Conservation (phyloP, 2,329 filamentous ascomycete genomes). For the Penicillium sp. region DNA sequence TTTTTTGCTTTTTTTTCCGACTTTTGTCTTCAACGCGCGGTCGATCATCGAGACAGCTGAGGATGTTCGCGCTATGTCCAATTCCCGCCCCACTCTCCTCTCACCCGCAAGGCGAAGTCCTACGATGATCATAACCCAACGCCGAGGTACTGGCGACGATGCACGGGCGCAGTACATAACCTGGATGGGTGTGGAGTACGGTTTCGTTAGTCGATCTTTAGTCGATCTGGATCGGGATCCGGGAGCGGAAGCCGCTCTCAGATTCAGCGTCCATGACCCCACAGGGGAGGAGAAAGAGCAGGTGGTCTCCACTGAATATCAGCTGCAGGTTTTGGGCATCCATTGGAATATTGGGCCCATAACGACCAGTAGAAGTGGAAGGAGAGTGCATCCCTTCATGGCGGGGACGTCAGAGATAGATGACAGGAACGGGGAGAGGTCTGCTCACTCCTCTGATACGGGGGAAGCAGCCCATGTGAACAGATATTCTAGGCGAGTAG, state of each 20-base stretch:
- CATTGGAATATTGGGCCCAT: neutral
- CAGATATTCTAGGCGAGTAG: neutral
- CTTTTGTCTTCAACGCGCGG: neutral
- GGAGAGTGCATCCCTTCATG: neutral
- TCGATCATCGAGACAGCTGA: slow-evolving; percentile 14
- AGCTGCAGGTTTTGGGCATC: slow-evolving; percentile 4
- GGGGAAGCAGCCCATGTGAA: neutral
- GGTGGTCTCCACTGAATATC: neutral
- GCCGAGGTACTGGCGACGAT: neutral
- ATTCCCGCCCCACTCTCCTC: neutral
- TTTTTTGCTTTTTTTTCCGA: slow-evolving; percentile 4
- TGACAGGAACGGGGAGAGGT: neutral
- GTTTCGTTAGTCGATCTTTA: slow-evolving; percentile 7
- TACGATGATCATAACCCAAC: neutral
- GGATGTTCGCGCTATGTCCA: neutral
- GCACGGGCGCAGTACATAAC: slow-evolving; percentile 1
- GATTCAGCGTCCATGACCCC: neutral
- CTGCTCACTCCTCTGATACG: no score
- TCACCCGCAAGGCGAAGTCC: neutral
- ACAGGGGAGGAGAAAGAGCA: neutral
- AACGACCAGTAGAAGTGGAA: neutral
- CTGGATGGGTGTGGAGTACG: neutral
- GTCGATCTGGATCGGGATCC: slow-evolving; percentile 7
- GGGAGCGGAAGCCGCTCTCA: neutral
- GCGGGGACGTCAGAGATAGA: neutral